Conservation (phyloP, 768 basidiomycete species). For the Leccinum fibrillosum region DNA sequence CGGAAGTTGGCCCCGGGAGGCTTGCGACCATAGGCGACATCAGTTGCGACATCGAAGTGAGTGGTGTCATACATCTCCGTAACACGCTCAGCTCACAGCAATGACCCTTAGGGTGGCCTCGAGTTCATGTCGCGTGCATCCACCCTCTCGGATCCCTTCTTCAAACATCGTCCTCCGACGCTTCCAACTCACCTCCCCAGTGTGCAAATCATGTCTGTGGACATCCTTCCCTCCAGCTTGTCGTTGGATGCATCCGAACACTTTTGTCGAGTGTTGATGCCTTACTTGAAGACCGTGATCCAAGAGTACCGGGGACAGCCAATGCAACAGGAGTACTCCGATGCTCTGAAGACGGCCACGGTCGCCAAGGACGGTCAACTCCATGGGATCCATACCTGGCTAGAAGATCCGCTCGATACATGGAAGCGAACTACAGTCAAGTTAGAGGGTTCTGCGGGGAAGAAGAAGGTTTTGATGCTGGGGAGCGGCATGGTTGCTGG, state of each 20-base stretch:
- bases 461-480: slow-evolving; percentile 73
- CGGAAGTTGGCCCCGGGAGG: slow-evolving; percentile 49
- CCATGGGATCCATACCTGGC: slow-evolving; percentile 51
- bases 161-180: slow-evolving; percentile 42
- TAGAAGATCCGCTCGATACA: slow-evolving; percentile 48
- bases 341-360: slow-evolving; percentile 66
- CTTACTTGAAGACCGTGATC: slow-evolving; percentile 64
- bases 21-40: slow-evolving; percentile 82
- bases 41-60: slow-evolving; percentile 80
- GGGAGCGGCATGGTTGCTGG: slow-evolving; percentile 97
- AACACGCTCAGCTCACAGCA: background rate
- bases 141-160: slow-evolving; percentile 76
- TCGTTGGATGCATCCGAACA: slow-evolving; percentile 78
- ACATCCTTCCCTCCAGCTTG: slow-evolving; percentile 85
- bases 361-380: slow-evolving; percentile 62
- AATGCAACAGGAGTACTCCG: slow-evolving; percentile 27
- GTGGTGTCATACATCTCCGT: slow-evolving; percentile 3
- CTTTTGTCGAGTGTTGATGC: slow-evolving; percentile 64
- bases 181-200: slow-evolving; percentile 47
- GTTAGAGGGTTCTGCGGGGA: slow-evolving; percentile 23
- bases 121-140: slow-evolving; percentile 78
- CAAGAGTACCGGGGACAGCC: slow-evolving; percentile 34
- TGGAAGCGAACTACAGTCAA: slow-evolving; percentile 31
- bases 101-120: slow-evolving; percentile 64
- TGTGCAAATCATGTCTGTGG: slow-evolving; percentile 84